Base-by-base conservation (phyloP, 2,329 filamentous ascomycete genomes). In the Anisogramma anomala region DNA sequence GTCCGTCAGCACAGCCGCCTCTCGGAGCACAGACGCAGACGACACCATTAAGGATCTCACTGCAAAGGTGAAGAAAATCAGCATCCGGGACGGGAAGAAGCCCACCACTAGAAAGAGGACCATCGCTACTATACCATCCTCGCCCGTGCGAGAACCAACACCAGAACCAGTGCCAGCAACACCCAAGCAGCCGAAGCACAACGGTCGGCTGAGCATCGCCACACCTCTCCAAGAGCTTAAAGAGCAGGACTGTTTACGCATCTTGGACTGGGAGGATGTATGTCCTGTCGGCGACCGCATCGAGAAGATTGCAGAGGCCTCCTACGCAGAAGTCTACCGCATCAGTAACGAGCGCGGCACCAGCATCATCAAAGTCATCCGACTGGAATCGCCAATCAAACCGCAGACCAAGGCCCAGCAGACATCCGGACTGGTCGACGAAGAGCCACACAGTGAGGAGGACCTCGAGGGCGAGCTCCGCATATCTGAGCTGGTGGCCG, bases 281-380 rank as follows among this genome's bases (percentile, higher is more conserved):
- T 74, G 74, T 36, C 68, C 70, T 0, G 58, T 63, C 0, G 66
- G 64, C 13, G 68, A 72, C 50, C 56, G 58, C 26, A 74, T 80
- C 36, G 64, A 67, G 32, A 81, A 81, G 57, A 80, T 81, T 37
- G 76, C 77, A 8, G 77, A 81, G 53, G 76, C 77, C 4, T 80
- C 77, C 2, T 81, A 73, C 49, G 75, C 77, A 5, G 77, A 81
- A 53, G 74, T 81, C 8, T 81, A 79, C 50, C 72, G 74, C 8
- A 66, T 80, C 48, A 71, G 64, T 34, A 79, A 77, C 52, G 62
- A 66, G 33, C 63, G 67, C 13, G 75, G 74, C 7, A 76, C 71
- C 19, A 79, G 74, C 54, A 78, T 81, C 51, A 74, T 81, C 58
- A 81, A 81, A 50, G 69, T 74, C 15, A 75, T 80, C 43, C 68